Base-by-base conservation (phyloP, 352 stramenopile species). In the Phytophthora pseudosyringae region DNA sequence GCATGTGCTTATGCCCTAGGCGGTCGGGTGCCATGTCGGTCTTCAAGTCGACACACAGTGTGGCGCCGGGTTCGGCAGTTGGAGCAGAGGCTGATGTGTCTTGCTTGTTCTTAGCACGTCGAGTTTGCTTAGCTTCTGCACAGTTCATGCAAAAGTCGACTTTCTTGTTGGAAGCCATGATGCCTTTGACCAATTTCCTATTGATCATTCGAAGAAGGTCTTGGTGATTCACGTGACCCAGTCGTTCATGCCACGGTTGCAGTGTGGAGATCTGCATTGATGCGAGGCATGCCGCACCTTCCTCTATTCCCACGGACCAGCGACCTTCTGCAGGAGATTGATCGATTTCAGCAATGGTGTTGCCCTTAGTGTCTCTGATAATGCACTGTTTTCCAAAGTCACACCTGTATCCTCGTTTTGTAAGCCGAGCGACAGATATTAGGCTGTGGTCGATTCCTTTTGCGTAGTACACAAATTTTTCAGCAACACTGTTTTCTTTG, bases 21-120 rank as follows among this genome's bases (percentile, higher is more conserved):
- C 39, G 3, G 39, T 66, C 58, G 16, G 40, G 29, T 8, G 4
- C n/a, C 32, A 64, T 66, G 25, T 54, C 58, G 5, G 12, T 33
- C 48, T 66, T 66, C 3, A 59, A 31, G 32, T 66, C 58, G 2
- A 66, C 41, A 15, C 40, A 57, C 10, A 67, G 5, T 21, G 32
- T 46, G 13, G 59, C 40, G 12, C 59, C 58, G 3, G 47, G 39
- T 53, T 65, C 39, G 4, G 53, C 38, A 1, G 46, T 65, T 39
- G 47, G 39, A n/a, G 58, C 46, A 1, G 39, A 64, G 10, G 57
- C 12, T 5, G 52, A 64, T 0, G 56, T 52, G 8, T 52, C 29
- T 5, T 58, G 36, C 5, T 50, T 51, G 18, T 45, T 58, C 38
- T 51, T 64, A 4, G 56, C 45, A 41, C 35, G 56, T 11, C 46